Evolutionary conservation across 768 basidiomycete species (phyloP), one percentile per base, ranked within the genome.

Genomic region (Suillus luteus): DNA sequence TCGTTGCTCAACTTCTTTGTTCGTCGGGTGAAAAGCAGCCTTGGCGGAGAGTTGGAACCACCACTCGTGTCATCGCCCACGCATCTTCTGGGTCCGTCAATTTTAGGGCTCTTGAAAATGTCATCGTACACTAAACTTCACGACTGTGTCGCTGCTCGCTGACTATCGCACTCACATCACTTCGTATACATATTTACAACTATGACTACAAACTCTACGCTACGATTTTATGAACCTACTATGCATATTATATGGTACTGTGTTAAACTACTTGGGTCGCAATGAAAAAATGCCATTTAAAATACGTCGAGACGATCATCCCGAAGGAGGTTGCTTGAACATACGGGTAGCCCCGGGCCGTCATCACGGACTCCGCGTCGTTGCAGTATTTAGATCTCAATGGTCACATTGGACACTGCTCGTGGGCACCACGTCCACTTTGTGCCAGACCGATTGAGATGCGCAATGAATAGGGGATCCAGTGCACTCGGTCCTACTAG

Each of bases 1-100:
- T 62, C 33, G 24, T 58, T 55, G 61, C 61, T 41, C 54, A 62
- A 14, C 49, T 62, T 27, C 55, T 62, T 27, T 57, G 24, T 40
- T 27, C 55, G 38, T 24, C 15, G 11, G 38, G 38, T 27, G 55
- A 24, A 3, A 57, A 40, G 38, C 55, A 57, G 24, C 55, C 55
- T 38, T 57, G 55, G 55, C 38, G 38, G 17, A 57, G 55, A 9
- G 22, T 57, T 40, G 55, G 55, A 40, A 57, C 55, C 12, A 57
- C 55, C 24, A 27, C 38, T 5, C 55, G 55, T 9, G 24, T 57
- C 55, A 24, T 57, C 24, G 55, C 55, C 17, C 38, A 57, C 24
- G 55, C 55, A 27, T 57, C 55, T 24, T 40, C 55, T 10, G 55
- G 55, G 22, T 57, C 55, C 17, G 9, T 57, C 27, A 57, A 57